Evolutionary conservation across 257 asterid genomes (phyloP).

Genomic region (Echites panduratus): DNA sequence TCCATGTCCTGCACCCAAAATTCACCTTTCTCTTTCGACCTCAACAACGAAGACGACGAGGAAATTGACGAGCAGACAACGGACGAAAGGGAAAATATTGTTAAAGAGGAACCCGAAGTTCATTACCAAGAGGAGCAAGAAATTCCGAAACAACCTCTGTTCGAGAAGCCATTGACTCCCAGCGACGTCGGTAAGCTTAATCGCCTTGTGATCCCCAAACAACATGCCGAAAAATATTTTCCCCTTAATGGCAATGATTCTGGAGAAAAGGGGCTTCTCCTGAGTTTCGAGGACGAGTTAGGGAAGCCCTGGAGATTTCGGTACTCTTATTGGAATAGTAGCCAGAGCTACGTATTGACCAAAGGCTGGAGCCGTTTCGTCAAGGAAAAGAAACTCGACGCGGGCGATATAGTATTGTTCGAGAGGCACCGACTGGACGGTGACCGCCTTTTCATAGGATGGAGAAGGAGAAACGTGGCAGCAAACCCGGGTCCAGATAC

Average conservation of each 20-base stretch:
- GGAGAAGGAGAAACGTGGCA: slow-evolving; percentile 48
- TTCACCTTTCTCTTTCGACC: slow-evolving; percentile 38
- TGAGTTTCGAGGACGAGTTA: slow-evolving; percentile 72
- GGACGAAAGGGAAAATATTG: background rate
- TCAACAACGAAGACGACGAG: slow-evolving; percentile 46
- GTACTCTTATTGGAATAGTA: slow-evolving; percentile 91
- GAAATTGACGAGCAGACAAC: slow-evolving; percentile 16
- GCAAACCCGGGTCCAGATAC: slow-evolving; percentile 6
- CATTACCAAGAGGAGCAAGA: background rate
- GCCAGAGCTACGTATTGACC: slow-evolving; percentile 90
- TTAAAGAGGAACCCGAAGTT: background rate
- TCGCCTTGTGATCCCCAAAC: slow-evolving; percentile 91
- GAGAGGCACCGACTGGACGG: slow-evolving; percentile 52
- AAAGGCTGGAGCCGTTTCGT: slow-evolving; percentile 98
- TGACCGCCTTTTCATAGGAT: slow-evolving; percentile 63
- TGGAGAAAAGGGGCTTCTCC: slow-evolving; percentile 53
- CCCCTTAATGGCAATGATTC: slow-evolving; percentile 49
- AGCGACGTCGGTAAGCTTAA: slow-evolving; percentile 95
- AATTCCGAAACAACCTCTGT: slow-evolving; percentile 45
- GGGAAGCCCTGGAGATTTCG: slow-evolving; percentile 83
- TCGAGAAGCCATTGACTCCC: slow-evolving; percentile 88
- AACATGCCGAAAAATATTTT: slow-evolving; percentile 83
- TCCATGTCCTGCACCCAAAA: slow-evolving; percentile 6
- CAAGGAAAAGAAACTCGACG: slow-evolving; percentile 76
- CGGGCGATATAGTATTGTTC: slow-evolving; percentile 75